Base-by-base conservation (phyloP, 2,329 filamentous ascomycete genomes). In the Curvularia lunata region DNA sequence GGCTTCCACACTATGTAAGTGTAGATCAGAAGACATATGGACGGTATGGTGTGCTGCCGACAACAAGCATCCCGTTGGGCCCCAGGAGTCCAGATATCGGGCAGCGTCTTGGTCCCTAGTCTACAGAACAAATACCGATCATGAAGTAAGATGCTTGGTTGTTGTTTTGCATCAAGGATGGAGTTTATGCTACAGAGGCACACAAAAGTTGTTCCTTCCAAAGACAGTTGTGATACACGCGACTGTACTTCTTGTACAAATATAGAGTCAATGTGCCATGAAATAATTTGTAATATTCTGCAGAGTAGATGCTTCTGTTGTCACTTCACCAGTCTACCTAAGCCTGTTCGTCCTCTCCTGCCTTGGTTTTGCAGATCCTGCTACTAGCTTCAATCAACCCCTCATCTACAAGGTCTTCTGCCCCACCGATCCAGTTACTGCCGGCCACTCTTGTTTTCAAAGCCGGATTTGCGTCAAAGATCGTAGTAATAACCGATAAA, bases 11-110 rank as follows among this genome's bases (percentile, higher is more conserved):
- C 78, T 98, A 97, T 71, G 90, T 98, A 47, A 96, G 91, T 55
- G 88, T 97, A 16, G 94, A 98, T 72, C 93, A 97, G 78, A 97
- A 97, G 83, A 97, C 91, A 5, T 97, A 94, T 71, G 94, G 94
- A 7, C 85, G 94, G 52, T 97, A 96, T 69, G 94, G 94, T 1
- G 90, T 97, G 13, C 80, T 98, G 55, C 94, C 93, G 3, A 73
- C 65, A 3, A 60, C 69, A 16, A 63, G 59, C 42, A 62, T 70
- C 25, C 62, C 67, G 3, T 50, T 71, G 46, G 61, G 58, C 1
- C 65, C 48, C 1, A 62, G 71, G 47, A 73, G 67, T 61, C 71
- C 73, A 2, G 72, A 74, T n/a, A 51, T 61, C 2, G 71, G 69
- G n/a, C 67, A 69, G 41, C 63, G 71, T 54, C 61, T 74, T 18